A percentile compares a stretch with the other conserved stretches of the same genome.
Conservation (phyloP, 2,329 filamentous ascomycete species). For the Penicillium sclerotiorum region DNA sequence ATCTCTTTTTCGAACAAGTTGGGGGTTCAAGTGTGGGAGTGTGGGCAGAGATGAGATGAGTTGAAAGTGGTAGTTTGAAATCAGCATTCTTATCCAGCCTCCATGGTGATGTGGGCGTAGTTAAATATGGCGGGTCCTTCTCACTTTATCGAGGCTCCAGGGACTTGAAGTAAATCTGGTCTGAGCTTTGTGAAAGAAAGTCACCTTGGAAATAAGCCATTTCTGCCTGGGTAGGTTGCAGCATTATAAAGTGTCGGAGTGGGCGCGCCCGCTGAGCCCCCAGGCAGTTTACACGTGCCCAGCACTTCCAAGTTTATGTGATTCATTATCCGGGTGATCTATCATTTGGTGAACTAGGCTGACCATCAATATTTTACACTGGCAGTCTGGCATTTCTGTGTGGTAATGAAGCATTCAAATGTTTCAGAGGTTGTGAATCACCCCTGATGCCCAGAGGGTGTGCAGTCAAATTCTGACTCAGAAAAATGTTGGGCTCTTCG, state of each 20-base stretch:
- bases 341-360: conserved; percentile 17
- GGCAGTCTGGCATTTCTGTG: neutral
- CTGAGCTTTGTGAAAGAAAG: no score
- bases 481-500: no score
- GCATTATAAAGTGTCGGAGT: conserved; percentile 21
- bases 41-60: no score
- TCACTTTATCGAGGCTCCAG: no score
- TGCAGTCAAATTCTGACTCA: no score
- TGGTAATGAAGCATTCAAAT: neutral
- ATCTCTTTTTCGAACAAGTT: neutral
- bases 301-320: neutral
- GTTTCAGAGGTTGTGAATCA: neutral
- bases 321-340: conserved; percentile 17
- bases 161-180: no score
- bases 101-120: conserved; percentile 6
- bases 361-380: conserved; percentile 12
- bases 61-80: no score
- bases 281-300: conserved; percentile 1
- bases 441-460: no score
- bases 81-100: neutral
- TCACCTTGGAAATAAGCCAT: no score
- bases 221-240: conserved; percentile 5
- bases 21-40: no score
- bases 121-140: no score
- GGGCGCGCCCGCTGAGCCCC: neutral